These are phyloP conservation scores for Penicillium cinerascens DNA, from an alignment of 495 filamentous ascomycete genomes.

Conservation along the genomic window DNA sequence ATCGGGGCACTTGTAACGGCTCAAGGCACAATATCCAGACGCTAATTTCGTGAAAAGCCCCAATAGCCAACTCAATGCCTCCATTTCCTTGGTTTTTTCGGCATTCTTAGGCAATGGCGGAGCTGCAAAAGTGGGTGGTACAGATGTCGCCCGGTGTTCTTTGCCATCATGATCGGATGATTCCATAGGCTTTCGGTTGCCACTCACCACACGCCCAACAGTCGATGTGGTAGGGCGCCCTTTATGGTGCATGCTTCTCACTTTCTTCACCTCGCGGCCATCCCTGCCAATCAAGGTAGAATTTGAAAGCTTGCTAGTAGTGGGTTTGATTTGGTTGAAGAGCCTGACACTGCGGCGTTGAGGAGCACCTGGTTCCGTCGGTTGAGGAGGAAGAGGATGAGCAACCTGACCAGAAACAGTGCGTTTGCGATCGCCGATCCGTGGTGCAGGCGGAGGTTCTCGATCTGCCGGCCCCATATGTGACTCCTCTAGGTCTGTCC, in stretches of 20 bases:
- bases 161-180: constrained; percentile 64
- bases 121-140: constrained; percentile 23
- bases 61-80: constrained; percentile 71
- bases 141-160: constrained; percentile 36
- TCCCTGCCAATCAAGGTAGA: constrained; percentile 54
- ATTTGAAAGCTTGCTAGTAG: constrained; percentile 52
- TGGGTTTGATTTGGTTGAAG: constrained; percentile 65
- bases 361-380: constrained; percentile 61
- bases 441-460: constrained; percentile 32
- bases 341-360: constrained; percentile 77
- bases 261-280: constrained; percentile 73
- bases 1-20: constrained; percentile 72
- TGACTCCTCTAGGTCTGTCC: constrained; percentile 50
- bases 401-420: constrained; percentile 80
- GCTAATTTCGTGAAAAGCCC: constrained; percentile 84
- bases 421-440: constrained; percentile 65
- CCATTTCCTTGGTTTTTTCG: constrained; percentile 61
- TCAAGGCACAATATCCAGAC: constrained; percentile 69
- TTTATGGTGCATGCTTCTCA: constrained; percentile 61
- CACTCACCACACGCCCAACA: constrained; percentile 81
- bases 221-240: constrained; percentile 54
- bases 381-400: constrained; percentile 51
- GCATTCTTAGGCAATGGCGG: constrained; percentile 28
- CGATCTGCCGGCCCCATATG: constrained; percentile 32
- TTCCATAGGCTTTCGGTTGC: constrained; percentile 64